Conservation (phyloP, 139 green algal genomes). For the Pleodorina starrii region DNA sequence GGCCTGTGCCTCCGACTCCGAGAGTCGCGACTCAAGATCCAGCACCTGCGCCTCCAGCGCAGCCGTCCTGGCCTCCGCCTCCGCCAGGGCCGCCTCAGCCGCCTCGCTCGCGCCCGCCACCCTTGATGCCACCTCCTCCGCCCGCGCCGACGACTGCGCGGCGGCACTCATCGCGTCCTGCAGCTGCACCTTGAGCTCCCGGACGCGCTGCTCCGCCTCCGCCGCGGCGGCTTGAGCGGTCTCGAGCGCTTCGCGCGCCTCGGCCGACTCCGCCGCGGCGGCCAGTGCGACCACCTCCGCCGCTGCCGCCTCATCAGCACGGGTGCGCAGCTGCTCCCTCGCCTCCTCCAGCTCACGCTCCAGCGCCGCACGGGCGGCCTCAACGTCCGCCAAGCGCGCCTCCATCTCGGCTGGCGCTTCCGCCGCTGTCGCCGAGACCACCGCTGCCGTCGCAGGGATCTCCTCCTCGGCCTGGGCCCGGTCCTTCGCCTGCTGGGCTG, state of each 20-base stretch:
- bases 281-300: background rate
- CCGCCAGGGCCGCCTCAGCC: background rate
- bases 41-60: background rate
- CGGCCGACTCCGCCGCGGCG: background rate
- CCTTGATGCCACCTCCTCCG: background rate
- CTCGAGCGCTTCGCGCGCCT: background rate
- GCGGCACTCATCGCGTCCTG: background rate
- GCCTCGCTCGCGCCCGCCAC: background rate
- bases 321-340: background rate
- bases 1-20: background rate
- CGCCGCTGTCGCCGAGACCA: background rate
- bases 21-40: background rate
- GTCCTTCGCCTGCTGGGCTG: background rate
- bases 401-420: background rate
- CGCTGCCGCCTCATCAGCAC: background rate
- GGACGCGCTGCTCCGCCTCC: background rate
- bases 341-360: background rate
- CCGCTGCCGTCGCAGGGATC: background rate
- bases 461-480: background rate
- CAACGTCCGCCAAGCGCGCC: background rate
- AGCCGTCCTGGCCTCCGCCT: background rate
- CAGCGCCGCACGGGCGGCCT: background rate
- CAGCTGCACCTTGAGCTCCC: conserved; percentile 1
- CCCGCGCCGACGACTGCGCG: background rate
- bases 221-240: background rate